Conservation (phyloP, 495 filamentous ascomycete genomes). For the Amniculicola lignicola region DNA sequence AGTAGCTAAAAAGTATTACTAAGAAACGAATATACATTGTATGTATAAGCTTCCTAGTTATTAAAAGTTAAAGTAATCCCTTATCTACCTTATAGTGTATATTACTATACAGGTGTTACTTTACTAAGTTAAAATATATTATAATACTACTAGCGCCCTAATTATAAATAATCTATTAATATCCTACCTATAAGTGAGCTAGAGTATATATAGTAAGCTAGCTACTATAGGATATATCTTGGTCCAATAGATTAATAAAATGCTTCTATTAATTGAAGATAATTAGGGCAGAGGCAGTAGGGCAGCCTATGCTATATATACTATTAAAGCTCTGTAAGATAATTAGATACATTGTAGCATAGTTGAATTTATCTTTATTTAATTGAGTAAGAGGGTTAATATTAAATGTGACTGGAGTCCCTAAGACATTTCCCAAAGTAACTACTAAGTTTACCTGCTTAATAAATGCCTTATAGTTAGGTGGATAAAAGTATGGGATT, state of each 20-base stretch:
- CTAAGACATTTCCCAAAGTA: constrained; percentile 4
- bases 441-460: constrained; percentile 1
- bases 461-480: constrained; percentile 1
- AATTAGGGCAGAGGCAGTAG: neutral
- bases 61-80: too few relatives aligned
- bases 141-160: too few relatives aligned
- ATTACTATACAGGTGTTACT: too few relatives aligned
- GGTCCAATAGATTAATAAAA: neutral
- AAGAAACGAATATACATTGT: too few relatives aligned
- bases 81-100: too few relatives aligned
- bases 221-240: constrained; percentile 4
- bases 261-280: constrained; percentile 7
- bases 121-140: too few relatives aligned
- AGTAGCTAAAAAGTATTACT: too few relatives aligned
- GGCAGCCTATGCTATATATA: constrained; percentile 1
- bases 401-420: constrained; percentile 6
- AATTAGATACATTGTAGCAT: constrained; percentile 1
- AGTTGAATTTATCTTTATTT: constrained; percentile 4
- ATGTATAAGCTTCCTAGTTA: too few relatives aligned
- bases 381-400: constrained; percentile 2
- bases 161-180: too few relatives aligned
- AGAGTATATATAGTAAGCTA: too few relatives aligned
- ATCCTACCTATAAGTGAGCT: neutral
- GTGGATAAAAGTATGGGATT: constrained; percentile 7
- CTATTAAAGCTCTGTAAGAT: constrained; percentile 10